These are phyloP conservation scores for Fragilaria radians DNA, from an alignment of 108 stramenopile genomes.

Conservation along the genomic window DNA sequence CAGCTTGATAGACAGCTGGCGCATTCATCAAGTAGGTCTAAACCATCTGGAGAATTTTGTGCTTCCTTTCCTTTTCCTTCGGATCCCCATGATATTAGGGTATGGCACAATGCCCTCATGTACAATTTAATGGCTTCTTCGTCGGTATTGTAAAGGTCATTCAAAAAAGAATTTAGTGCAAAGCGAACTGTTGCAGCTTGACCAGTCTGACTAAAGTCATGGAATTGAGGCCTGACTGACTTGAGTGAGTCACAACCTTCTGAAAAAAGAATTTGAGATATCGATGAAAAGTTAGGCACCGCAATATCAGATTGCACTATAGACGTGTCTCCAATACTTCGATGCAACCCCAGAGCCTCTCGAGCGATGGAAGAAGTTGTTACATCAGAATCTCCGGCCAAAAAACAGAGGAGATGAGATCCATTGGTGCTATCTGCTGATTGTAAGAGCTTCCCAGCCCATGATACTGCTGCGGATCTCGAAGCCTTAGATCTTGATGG, in stretches of 20 bases:
- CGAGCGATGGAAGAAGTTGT: slow-evolving; percentile 57
- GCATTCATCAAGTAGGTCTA: slow-evolving; percentile 56
- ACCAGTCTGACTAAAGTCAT: slow-evolving; percentile 46
- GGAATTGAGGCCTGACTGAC: slow-evolving; percentile 29
- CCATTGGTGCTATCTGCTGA: slow-evolving; percentile 36
- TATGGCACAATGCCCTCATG: slow-evolving; percentile 31
- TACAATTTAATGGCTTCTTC: slow-evolving; percentile 34
- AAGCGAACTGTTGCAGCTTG: slow-evolving; percentile 56
- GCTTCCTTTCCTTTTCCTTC: background rate
- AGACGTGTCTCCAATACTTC: slow-evolving; percentile 20
- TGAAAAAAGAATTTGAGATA: slow-evolving; percentile 31
- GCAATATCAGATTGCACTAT: slow-evolving; percentile 1
- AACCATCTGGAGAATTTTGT: slow-evolving; percentile 14
- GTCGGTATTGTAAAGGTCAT: slow-evolving; percentile 62
- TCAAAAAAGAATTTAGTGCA: slow-evolving; percentile 46
- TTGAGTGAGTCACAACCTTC: slow-evolving; percentile 8
- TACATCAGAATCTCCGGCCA: slow-evolving; percentile 71
- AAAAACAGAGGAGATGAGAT: slow-evolving; percentile 70
- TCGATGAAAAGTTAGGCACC: slow-evolving; percentile 42
- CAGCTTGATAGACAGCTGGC: slow-evolving; percentile 36
- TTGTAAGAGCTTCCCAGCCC: slow-evolving; percentile 59
- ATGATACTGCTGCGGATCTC: slow-evolving; percentile 62
- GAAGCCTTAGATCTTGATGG: slow-evolving; percentile 58
- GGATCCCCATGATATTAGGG: slow-evolving; percentile 16
- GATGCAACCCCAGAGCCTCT: slow-evolving; percentile 47